Evolutionary conservation across 2,329 filamentous ascomycete genomes (phyloP), one percentile per base, ranked within the genome.

Genomic region (Xylariomycetidae sp.): DNA sequence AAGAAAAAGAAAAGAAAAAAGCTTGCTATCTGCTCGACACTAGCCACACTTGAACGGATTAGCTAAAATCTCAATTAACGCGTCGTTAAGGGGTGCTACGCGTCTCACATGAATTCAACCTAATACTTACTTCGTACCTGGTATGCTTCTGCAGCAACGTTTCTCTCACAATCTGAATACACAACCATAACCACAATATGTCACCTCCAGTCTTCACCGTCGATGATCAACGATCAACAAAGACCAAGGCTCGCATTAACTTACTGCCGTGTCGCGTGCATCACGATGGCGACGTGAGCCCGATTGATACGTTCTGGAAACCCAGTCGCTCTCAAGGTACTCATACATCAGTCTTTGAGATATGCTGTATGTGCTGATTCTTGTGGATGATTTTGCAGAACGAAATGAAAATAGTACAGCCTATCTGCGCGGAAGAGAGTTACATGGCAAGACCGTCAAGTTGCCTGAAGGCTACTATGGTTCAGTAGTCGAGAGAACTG

Each of bases 251-350:
- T 5, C 40, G 46, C 13, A 40, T 57, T 2, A 45, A 95, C 51
- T 64, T 95, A 14, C 70, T 96, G 11, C 88, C 89, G 4, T 92
- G 86, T 50, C 76, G 78, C 34, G 77, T 96, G 52, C 74, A 89
- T 49, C 82, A 94, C 58, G 77, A 85, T 48, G 89, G 89, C 1
- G 69, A 79, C 1, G 67, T 90, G 34, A 73, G 80, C 31, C 67
- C 77, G 2, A 65, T 74, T 5, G 59, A 74, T 15, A 67, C 78
- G 27, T 88, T 86, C 55, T 96, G 88, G 88, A 69, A 64, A 5
- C 84, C 86, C 1, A 59, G 53, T 18, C 54, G 59, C 16, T 66
- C 43, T 45, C 58, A 57, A 52, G 70, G 69, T 70, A 51, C 53
- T 69, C 62, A 54, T 15, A 33, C n/a, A n/a, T n/a, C n/a, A n/a